phyloP scores from a whole-genome alignment of 2,329 filamentous ascomycete species.

The Aspergillus nomiae region DNA sequence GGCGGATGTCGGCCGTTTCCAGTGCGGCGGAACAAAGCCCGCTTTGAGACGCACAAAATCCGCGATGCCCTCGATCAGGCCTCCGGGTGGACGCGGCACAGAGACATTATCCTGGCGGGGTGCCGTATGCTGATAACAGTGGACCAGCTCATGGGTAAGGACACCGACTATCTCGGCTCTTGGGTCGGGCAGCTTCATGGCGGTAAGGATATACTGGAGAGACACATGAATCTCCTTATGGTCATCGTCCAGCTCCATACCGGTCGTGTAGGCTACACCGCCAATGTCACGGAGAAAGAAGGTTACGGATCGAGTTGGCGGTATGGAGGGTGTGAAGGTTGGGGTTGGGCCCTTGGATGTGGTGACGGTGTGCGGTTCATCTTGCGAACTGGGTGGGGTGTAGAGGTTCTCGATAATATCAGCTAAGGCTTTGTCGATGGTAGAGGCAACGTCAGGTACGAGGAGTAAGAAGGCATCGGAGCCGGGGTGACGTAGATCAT shows the following conservation, averaged over 20 bases:
- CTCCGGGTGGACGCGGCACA: constrained; percentile 57
- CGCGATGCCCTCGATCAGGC: constrained; percentile 86
- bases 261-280: constrained; percentile 88
- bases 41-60: constrained; percentile 86
- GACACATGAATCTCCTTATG: constrained; percentile 95
- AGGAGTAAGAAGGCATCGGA: constrained; percentile 62
- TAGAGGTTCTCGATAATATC: constrained; percentile 77
- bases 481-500: constrained; percentile 51
- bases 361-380: neutral
- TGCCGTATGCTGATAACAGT: constrained; percentile 86
- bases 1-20: constrained; percentile 59
- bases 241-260: constrained; percentile 74
- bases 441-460: constrained; percentile 60
- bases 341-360: constrained; percentile 7
- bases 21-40: constrained; percentile 76
- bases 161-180: constrained; percentile 75
- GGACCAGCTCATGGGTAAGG: constrained; percentile 87
- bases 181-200: constrained; percentile 27
- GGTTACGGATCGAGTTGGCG: constrained; percentile 80
- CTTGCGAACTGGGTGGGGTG: constrained; percentile 24
- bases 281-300: constrained; percentile 75
- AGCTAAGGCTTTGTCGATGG: constrained; percentile 64
- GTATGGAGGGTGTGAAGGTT: constrained; percentile 44
- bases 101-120: constrained; percentile 28
- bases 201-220: constrained; percentile 66